Base-by-base conservation (phyloP, 768 basidiomycete genomes). In the Saitozyma sp. region DNA sequence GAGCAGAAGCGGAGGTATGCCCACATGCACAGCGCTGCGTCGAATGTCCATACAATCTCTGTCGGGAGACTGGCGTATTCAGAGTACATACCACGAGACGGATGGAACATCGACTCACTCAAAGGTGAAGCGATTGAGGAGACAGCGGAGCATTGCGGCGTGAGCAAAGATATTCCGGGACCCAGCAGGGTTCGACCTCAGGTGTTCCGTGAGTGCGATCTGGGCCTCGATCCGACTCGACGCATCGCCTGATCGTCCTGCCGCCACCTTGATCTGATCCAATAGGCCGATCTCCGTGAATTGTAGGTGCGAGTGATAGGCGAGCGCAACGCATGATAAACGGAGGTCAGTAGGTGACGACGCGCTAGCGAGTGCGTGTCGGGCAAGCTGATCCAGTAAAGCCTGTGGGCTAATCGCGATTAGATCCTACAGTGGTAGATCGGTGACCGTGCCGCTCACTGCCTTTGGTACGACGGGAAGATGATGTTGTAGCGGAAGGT, bases 11-110 rank as follows among this genome's bases (percentile, higher is more conserved):
- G 29, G 19, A 58, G 42, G 46, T 51, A 54, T 8, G 59, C 59
- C 64, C 64, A 65, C 37, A 65, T n/a, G 41, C 64, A 65, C 19
- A 65, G 56, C 14, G 64, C 59, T 20, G 58, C 41, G 37, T 65
- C 59, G 41, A 65, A 65, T 11, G 52, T 40, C 64, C 64, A 65
- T 5, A 65, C 59, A 6, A 61, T 55, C 37, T 65, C 64, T 6
- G 54, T 14, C 10, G 64, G 64, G 3, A 60, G 61, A 52, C 64
- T 65, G 16, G 19, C 29, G 5, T 29, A 5, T 29, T 29, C 29
- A 29, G 29, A 29, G 29, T 29, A 29, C 29, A 29, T 17, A 41
- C 60, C 54, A 61, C 59, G 54, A 6, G 6, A 37, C 9, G 29
- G 29, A 11, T 13, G 6, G 46, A 8, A 42, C 11, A n/a, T 13